Evolutionary conservation across 495 filamentous ascomycete species (phyloP), one percentile per base, ranked within the genome.

Genomic region (Filosporella fistucella): DNA sequence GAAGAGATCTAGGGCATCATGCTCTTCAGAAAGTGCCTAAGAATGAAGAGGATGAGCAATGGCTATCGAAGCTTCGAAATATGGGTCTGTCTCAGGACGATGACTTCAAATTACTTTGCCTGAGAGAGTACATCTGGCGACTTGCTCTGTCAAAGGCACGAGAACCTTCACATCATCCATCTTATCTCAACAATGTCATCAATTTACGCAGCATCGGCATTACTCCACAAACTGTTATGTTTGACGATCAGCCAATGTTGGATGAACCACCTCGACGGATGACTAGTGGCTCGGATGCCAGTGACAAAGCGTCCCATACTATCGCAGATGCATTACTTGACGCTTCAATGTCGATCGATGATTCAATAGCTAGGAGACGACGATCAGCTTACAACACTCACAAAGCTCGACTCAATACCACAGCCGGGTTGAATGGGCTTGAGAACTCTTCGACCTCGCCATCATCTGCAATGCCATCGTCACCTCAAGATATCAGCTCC

Each of bases 1-100:
- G 69, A 0, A 68, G 66, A 47, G 72, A 70, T 47, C 47, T 65
- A 6, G 47, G 48, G 17, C 46, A 58, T 23, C 66, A 68, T 45
- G 61, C 68, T 34, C 56, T 80, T 22, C 67, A 62, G 40, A 78
- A 71, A 58, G 56, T 80, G 1, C 53, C 72, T 0, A 89, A 78
- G 59, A 96, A 91, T 56, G 90, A 95, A n/a, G 91, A 96, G 62
- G 94, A 99, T 62, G 89, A 96, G 46, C 82, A 90, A 57, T 99
- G 94, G 94, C 70, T 99, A n/a, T 69, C 69, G 16, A 80, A 86
- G 41, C 66, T 99, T 24, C 77, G 88, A 24, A 91, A 87, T 51
- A 77, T 93, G 29, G 91, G 93, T 0, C 86, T 99, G 77, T 63
- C 70, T 1, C 49, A 68, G 0, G 91, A 95, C 35, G 94, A 99